Percentiles rank a stretch among this genome's conserved stretches.
Conservation (phyloP, 805 yeast species). For the Kurtzmaniella fragi region DNA sequence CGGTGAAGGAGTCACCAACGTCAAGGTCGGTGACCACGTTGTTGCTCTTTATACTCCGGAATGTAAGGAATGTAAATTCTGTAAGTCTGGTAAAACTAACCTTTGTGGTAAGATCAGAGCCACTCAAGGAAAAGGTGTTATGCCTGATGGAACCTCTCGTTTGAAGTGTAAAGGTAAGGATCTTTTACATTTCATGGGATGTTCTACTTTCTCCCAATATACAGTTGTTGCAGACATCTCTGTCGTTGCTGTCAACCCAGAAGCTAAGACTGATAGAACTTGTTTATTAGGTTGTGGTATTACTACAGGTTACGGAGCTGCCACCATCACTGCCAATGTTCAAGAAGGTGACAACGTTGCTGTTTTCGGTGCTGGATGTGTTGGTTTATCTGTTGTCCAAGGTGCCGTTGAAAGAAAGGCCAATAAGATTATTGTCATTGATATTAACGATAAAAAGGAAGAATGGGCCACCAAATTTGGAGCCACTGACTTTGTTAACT, state of each 20-base stretch:
- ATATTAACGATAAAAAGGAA: constrained; percentile 78
- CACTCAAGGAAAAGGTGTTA: constrained; percentile 96
- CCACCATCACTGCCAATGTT: constrained; percentile 87
- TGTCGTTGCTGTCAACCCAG: constrained; percentile 82
- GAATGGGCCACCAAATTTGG: constrained; percentile 87
- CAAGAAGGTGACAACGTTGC: constrained; percentile 91
- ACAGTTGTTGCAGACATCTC: constrained; percentile 98
- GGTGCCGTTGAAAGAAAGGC: constrained; percentile 89
- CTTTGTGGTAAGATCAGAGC: constrained; percentile 93
- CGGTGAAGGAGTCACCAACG: constrained; percentile 90
- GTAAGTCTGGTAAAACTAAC: constrained; percentile 93
- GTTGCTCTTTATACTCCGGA: constrained; percentile 95
- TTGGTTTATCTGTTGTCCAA: constrained; percentile 92
- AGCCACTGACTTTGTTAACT: constrained; percentile 92
- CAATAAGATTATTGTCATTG: constrained; percentile 75
- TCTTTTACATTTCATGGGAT: constrained; percentile 93
- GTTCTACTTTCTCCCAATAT: constrained; percentile 94
- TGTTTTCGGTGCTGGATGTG: constrained; percentile 96
- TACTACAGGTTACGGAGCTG: constrained; percentile 98
- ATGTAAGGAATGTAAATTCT: constrained; percentile 91
- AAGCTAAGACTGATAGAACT: constrained; percentile 79
- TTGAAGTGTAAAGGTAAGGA: constrained; percentile 83
- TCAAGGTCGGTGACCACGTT: constrained; percentile 91
- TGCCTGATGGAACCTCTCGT: constrained; percentile 97
- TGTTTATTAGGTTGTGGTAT: constrained; percentile 98